These are phyloP conservation scores for Fusarium agapanthi DNA, from an alignment of 2,329 filamentous ascomycete species.

Conservation along the genomic window DNA sequence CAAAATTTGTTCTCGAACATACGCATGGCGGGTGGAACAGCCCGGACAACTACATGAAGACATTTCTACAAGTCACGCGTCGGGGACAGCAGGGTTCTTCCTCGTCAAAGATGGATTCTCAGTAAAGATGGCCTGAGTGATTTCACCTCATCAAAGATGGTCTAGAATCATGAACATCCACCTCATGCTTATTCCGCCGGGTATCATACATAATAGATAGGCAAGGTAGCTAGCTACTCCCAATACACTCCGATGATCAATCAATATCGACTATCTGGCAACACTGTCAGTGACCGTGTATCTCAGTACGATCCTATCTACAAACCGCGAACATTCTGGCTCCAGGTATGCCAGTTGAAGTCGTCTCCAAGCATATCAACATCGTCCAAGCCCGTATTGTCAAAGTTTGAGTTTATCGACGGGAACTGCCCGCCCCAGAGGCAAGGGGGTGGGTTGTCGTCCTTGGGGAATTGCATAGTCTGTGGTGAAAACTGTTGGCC, in stretches of 20 bases:
- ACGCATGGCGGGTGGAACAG: not conserved
- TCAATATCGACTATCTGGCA: not conserved
- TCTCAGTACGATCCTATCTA: slow-evolving; percentile 46
- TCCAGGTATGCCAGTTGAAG: slow-evolving; percentile 62
- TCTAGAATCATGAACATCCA: not conserved
- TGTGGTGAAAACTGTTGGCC: slow-evolving; percentile 27
- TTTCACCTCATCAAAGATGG: not conserved
- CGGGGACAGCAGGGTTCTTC: not conserved
- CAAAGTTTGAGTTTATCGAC: slow-evolving; percentile 42
- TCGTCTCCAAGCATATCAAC: slow-evolving; percentile 53
- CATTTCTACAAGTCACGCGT: not conserved
- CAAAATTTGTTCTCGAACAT: not conserved
- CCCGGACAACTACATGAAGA: not conserved
- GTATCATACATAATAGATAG: slow-evolving; percentile 38
- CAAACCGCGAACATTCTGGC: slow-evolving; percentile 52
- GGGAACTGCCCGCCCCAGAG: slow-evolving; percentile 52
- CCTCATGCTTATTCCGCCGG: slow-evolving; percentile 20
- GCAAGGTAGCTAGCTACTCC: slow-evolving; percentile 6
- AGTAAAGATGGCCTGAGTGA: not conserved
- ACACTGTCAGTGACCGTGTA: slow-evolving; percentile 29
- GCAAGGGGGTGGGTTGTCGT: slow-evolving; percentile 51
- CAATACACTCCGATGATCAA: not conserved
- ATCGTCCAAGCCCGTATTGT: slow-evolving; percentile 44
- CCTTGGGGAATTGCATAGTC: slow-evolving; percentile 40
- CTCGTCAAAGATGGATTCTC: not conserved